These are phyloP conservation scores for Xylaria curta DNA, from an alignment of 495 filamentous ascomycete species.

Conservation along the genomic window DNA sequence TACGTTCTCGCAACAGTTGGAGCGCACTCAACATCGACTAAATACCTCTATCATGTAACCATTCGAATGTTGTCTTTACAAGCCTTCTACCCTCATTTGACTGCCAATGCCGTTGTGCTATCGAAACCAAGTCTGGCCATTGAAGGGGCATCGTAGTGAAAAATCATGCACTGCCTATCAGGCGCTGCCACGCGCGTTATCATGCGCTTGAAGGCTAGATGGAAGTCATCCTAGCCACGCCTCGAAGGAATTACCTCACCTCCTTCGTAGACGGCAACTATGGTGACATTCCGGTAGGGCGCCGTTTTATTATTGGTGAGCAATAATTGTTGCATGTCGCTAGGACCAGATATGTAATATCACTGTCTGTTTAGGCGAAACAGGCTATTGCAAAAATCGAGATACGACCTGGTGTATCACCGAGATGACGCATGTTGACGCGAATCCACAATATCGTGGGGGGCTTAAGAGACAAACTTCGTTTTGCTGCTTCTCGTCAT, in stretches of 20 bases:
- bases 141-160: conserved; percentile 2
- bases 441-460: background rate
- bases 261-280: background rate
- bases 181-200: conserved; percentile 14
- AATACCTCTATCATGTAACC: background rate
- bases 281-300: conserved; percentile 10
- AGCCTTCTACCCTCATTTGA: background rate
- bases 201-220: conserved; percentile 2
- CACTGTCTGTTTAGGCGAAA: background rate
- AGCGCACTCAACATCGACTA: background rate
- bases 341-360: background rate
- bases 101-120: background rate
- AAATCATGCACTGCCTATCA: conserved; percentile 21
- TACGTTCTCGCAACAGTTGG: background rate
- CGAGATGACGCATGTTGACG: conserved; percentile 4
- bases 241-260: background rate
- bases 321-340: background rate
- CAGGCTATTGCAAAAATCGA: conserved; percentile 3
- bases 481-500: background rate
- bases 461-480: background rate
- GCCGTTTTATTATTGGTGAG: conserved; percentile 3
- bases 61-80: background rate
- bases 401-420: conserved; percentile 2
- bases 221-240: background rate
- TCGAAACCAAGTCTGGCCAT: background rate